Base-by-base conservation (phyloP, 495 filamentous ascomycete genomes). In the Podospora pseudocomata region DNA sequence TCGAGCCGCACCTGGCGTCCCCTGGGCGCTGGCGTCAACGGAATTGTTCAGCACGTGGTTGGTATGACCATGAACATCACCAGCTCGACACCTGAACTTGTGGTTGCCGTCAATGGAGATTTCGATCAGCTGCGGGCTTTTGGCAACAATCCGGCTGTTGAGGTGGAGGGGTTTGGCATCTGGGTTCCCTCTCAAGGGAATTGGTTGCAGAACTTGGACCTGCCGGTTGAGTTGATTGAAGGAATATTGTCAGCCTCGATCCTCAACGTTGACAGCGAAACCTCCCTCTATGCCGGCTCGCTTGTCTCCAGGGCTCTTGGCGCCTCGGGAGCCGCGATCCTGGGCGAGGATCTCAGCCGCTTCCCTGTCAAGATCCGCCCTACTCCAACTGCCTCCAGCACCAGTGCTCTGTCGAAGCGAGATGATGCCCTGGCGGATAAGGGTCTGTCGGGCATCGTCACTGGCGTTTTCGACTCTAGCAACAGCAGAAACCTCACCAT, bases 111-210 rank as follows among this genome's bases (percentile, higher is more conserved):
- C 59, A 96, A 88, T 72, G 95, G 95, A 27, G 83, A 88, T 72
- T 99, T 99, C 76, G 82, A 85, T 26, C 80, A 87, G 67, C 84
- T 97, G 28, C 79, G 89, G 20, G 84, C 86, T 3, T 93, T 90
- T 73, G 88, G 80, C 56, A 81, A 80, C 63, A 90, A 87, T 69
- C 72, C 83, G 13, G 84, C 86, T n/a, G 78, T 88, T 13, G 71
- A 84, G 15, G 90, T 88, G 2, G 75, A 85, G 61, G 92, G 93
- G 0, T 94, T 98, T 74, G 95, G 91, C 32, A 81, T 97, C 27
- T 99, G 95, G 95, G 90, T 98, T n/a, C 92, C 93, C 23, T 95
- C 93, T 5, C 85, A 84, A 61, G 86, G 87, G 55, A 92, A 96
- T 74, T 99, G 95, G 95, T 80, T 98, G 26, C 87, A 92, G 76